Percentiles rank a stretch among this genome's conserved stretches.
Conservation (phyloP, 2,329 filamentous ascomycete species). For the Bipolaris cookei region DNA sequence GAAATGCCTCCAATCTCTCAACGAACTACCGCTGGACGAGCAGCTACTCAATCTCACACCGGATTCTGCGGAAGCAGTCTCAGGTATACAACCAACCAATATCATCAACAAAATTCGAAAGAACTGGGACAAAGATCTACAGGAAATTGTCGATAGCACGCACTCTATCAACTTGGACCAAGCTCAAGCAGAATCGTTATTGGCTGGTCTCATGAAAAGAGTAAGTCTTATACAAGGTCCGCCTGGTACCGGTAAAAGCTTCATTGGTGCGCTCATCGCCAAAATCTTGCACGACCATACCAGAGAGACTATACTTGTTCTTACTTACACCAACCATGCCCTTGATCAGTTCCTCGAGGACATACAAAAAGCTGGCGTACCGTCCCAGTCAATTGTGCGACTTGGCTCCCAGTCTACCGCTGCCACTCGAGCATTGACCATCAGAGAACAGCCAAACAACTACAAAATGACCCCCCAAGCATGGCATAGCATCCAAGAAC, state of each 20-base stretch:
- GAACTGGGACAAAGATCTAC: conserved; percentile 25
- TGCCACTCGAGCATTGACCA: conserved; percentile 56
- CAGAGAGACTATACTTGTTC: conserved; percentile 62
- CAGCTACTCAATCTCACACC: conserved; percentile 54
- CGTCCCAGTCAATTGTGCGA: conserved; percentile 60
- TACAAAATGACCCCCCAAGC: conserved; percentile 44
- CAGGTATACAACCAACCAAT: conserved; percentile 29
- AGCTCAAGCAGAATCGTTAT: conserved; percentile 64
- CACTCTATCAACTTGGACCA: conserved; percentile 53
- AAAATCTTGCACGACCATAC: conserved; percentile 62
- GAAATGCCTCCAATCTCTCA: conserved; percentile 62
- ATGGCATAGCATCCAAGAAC: conserved; percentile 53
- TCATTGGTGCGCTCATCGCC: conserved; percentile 64
- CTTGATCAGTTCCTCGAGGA: conserved; percentile 64
- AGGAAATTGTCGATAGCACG: conserved; percentile 25
- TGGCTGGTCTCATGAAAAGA: conserved; percentile 59
- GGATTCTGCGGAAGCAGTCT: conserved; percentile 24
- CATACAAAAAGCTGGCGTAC: conserved; percentile 65
- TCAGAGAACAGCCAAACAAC: conserved; percentile 52
- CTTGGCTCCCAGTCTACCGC: conserved; percentile 66
- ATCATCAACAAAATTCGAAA: conserved; percentile 35
- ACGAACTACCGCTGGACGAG: conserved; percentile 62
- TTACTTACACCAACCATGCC: conserved; percentile 69
- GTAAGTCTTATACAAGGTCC: conserved; percentile 74
- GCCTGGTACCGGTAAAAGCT: conserved; percentile 74